phyloP scores from a whole-genome alignment of 202 grass and related monocot genomes.

The Panicum hallii region DNA sequence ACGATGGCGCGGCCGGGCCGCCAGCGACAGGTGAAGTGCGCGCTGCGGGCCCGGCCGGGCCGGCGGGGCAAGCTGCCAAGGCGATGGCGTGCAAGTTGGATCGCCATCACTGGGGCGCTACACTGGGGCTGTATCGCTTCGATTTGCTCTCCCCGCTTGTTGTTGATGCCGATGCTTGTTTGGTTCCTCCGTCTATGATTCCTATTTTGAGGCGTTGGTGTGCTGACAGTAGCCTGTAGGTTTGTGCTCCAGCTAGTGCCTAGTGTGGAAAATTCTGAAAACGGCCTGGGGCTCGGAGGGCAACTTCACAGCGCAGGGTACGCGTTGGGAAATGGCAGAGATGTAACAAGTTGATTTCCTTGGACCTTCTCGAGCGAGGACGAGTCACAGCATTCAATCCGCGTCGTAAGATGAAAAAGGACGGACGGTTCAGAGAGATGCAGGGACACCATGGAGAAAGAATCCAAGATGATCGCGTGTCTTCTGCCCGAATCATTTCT shows the following conservation, averaged over 20 bases:
- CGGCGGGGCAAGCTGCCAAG: constrained; percentile 31
- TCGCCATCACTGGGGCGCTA: not conserved
- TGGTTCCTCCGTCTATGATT: not conserved
- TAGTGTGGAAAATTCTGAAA: not conserved
- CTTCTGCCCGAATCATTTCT: not conserved
- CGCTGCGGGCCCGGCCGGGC: not conserved
- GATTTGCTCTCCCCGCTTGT: constrained; percentile 6
- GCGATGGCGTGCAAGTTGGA: constrained; percentile 36
- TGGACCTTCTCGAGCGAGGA: not conserved
- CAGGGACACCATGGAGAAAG: not conserved
- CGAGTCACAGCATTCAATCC: not conserved
- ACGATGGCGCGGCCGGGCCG: not conserved
- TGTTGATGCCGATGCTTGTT: constrained; percentile 11
- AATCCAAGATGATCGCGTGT: not conserved
- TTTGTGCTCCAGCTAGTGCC: not conserved
- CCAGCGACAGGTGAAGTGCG: constrained; percentile 37
- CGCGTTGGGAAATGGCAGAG: too few relatives aligned
- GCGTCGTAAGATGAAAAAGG: not conserved
- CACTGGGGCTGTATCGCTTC: not conserved
- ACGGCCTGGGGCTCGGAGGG: not conserved
- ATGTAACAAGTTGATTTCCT: not conserved
- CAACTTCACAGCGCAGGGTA: not conserved
- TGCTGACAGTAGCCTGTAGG: not conserved
- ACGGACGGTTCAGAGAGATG: not conserved
- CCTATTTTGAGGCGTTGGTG: not conserved